A percentile compares a stretch with the other conserved stretches of the same genome.
phyloP scores from a whole-genome alignment of 441 rosid species.

The Syzygium syzygioides region DNA sequence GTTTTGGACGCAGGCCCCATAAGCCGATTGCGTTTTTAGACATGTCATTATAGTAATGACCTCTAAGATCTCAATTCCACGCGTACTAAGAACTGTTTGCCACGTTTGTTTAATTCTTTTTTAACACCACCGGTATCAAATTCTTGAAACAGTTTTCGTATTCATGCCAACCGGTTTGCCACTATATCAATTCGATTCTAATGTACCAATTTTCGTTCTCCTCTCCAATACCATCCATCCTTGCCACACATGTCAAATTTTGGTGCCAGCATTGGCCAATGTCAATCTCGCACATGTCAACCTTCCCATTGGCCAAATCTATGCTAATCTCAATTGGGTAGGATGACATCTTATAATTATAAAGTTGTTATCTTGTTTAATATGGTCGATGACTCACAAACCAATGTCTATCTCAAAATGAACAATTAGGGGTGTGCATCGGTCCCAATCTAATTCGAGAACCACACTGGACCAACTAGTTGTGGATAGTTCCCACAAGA shows the following conservation, averaged over 20 bases:
- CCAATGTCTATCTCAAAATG: neutral
- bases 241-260: neutral
- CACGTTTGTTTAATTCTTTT: neutral
- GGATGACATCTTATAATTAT: neutral
- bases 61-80: neutral
- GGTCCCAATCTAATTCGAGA: too few relatives aligned
- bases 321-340: neutral
- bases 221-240: neutral
- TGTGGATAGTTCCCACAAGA: too few relatives aligned
- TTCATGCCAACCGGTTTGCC: neutral
- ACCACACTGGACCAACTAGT: too few relatives aligned
- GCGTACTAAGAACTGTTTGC: neutral
- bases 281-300: neutral
- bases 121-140: neutral
- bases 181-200: neutral
- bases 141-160: neutral
- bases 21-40: neutral
- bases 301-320: neutral
- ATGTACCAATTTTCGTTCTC: neutral
- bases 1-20: neutral
- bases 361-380: neutral
- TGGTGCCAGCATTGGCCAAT: neutral
- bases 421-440: too few relatives aligned
- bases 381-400: neutral
- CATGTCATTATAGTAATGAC: neutral